Percentiles rank a stretch among this genome's conserved stretches.
Conservation (phyloP, 208 protist genomes). For the Trypanosoma scelopori region DNA sequence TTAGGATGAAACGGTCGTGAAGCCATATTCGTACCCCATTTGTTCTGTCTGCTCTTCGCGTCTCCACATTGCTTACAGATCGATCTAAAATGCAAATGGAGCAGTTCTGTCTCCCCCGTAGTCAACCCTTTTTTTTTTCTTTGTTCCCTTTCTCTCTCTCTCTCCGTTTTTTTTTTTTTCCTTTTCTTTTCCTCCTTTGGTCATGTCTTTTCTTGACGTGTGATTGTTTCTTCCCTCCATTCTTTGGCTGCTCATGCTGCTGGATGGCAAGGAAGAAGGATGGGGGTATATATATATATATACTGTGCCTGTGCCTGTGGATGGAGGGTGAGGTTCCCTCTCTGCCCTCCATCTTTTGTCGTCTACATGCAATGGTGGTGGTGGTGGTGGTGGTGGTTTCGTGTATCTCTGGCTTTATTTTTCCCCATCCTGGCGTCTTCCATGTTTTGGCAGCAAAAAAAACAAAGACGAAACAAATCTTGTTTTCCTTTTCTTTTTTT, state of each 20-base stretch:
- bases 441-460: constrained; percentile 9
- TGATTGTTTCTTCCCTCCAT: background rate
- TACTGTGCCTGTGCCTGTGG: no score
- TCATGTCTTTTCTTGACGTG: background rate
- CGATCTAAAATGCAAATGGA: no score
- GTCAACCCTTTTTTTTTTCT: constrained; percentile 5
- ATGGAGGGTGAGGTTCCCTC: no score
- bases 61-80: no score
- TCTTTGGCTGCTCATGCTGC: background rate
- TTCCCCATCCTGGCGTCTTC: constrained; percentile 10
- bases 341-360: no score
- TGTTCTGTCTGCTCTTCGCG: no score
- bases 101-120: no score
- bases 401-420: no score
- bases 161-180: background rate
- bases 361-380: no score
- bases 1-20: no score
- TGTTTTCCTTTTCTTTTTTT: constrained; percentile 1
- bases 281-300: constrained; percentile 7
- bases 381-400: no score
- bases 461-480: background rate
- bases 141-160: background rate
- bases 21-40: no score
- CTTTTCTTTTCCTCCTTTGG: background rate
- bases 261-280: background rate